A percentile compares a stretch with the other conserved stretches of the same genome.
These are phyloP conservation scores for Septoria petroselini DNA, from an alignment of 2,329 filamentous ascomycete species.

Conservation along the genomic window DNA sequence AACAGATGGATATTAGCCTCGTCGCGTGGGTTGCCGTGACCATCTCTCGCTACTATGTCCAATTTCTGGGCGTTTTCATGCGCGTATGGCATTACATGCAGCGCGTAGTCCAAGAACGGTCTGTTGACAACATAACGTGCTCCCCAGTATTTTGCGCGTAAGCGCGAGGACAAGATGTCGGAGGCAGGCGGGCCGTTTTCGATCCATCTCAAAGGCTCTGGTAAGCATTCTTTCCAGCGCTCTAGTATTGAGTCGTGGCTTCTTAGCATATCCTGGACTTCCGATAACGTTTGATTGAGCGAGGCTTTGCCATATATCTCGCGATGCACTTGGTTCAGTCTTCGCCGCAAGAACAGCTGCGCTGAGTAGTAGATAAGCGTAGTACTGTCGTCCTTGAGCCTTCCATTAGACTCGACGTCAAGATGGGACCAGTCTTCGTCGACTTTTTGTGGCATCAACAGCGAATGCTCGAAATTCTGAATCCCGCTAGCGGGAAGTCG, in stretches of 20 bases:
- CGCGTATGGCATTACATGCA: conserved; percentile 48
- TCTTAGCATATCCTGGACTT: too few species aligned
- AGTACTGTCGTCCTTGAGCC: too few species aligned
- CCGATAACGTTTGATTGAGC: too few species aligned
- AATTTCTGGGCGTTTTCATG: conserved; percentile 22
- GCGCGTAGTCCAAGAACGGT: conserved; percentile 64
- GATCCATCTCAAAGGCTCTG: conserved; percentile 56
- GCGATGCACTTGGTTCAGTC: conserved; percentile 56
- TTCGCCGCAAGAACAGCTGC: conserved; percentile 59
- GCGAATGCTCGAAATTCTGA: conserved; percentile 55
- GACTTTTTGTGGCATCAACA: conserved; percentile 65
- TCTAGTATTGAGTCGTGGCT: too few species aligned
- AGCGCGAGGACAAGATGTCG: conserved; percentile 76
- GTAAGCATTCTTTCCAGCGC: conserved; percentile 59
- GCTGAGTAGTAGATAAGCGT: conserved; percentile 59
- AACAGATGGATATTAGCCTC: conserved; percentile 38
- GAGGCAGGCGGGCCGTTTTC: conserved; percentile 67
- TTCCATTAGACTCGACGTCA: too few species aligned
- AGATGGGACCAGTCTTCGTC: conserved; percentile 32
- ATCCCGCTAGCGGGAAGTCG: conserved; percentile 59
- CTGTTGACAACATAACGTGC: conserved; percentile 86
- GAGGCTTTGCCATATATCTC: conserved; percentile 50
- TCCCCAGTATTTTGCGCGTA: conserved; percentile 93
- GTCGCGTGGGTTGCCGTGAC: conserved; percentile 33
- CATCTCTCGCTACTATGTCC: conserved; percentile 33